phyloP scores from a whole-genome alignment of 2,329 filamentous ascomycete genomes.

The Chrysosporium queenslandicum region DNA sequence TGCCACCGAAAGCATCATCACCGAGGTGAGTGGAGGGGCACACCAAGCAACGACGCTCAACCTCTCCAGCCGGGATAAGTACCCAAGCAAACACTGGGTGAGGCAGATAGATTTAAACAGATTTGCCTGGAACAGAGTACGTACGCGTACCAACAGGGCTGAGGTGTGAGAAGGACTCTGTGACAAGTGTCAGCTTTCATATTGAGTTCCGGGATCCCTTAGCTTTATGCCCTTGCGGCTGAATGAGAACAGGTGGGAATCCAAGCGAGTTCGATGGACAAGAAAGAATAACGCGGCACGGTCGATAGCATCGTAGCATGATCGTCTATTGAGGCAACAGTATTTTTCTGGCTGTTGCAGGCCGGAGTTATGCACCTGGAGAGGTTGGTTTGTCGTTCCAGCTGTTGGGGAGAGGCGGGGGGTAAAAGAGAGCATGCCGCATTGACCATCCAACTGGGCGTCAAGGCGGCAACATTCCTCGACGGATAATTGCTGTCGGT shows the following conservation, averaged over 20 bases:
- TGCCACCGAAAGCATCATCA: background rate
- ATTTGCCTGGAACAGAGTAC: background rate
- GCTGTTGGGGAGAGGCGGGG: too few relatives aligned
- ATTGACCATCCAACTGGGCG: background rate
- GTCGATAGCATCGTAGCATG: background rate
- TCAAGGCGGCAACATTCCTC: slow-evolving; percentile 8
- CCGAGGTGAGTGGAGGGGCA: background rate
- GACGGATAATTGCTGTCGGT: background rate
- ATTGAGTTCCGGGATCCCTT: too few relatives aligned
- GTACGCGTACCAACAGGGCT: background rate
- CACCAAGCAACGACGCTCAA: too few relatives aligned
- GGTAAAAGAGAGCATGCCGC: too few relatives aligned
- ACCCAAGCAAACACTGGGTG: background rate
- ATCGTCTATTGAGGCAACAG: background rate
- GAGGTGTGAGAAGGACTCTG: background rate
- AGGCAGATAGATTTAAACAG: slow-evolving; percentile 6
- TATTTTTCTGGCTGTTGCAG: background rate
- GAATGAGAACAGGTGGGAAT: too few relatives aligned
- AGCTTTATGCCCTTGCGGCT: too few relatives aligned
- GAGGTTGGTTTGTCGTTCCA: too few relatives aligned
- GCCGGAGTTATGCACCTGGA: too few relatives aligned
- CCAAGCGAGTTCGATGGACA: too few relatives aligned
- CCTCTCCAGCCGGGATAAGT: too few relatives aligned
- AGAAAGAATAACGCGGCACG: too few relatives aligned
- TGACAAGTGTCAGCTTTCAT: background rate